Conservation (phyloP, 495 filamentous ascomycete species). For the Margaritispora aquatica region DNA sequence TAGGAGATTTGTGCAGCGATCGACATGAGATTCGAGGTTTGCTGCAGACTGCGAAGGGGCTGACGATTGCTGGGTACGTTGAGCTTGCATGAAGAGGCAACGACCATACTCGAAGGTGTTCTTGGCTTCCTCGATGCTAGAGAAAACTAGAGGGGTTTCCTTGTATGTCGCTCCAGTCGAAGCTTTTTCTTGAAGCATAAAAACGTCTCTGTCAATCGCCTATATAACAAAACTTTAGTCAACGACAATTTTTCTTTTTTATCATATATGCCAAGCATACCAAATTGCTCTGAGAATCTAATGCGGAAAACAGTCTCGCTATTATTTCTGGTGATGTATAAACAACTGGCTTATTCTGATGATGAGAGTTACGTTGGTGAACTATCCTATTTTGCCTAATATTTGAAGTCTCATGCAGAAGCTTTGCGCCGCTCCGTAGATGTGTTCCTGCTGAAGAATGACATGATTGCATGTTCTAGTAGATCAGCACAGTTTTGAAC, state of each 20-base stretch:
- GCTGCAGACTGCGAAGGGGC: background rate
- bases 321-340: background rate
- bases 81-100: background rate
- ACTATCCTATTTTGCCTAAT: background rate
- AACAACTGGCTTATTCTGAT: background rate
- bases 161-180: background rate
- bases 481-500: too few species aligned
- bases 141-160: background rate
- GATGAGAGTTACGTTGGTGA: background rate
- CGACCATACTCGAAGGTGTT: constrained; percentile 1
- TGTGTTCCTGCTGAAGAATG: constrained; percentile 35
- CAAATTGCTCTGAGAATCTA: too few species aligned
- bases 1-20: background rate
- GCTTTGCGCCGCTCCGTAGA: constrained; percentile 35
- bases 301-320: background rate
- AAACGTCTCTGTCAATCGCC: background rate
- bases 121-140: background rate
- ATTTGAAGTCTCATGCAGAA: constrained; percentile 20
- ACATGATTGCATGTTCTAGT: constrained; percentile 7
- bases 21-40: background rate
- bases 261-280: too few species aligned
- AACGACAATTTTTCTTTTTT: too few species aligned
- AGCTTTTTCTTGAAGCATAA: background rate
- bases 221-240: too few species aligned
- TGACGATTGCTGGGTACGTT: background rate